Percentiles rank a stretch among this genome's conserved stretches.
These are phyloP conservation scores for Viridothelium virens DNA, from an alignment of 495 filamentous ascomycete genomes.

Conservation along the genomic window DNA sequence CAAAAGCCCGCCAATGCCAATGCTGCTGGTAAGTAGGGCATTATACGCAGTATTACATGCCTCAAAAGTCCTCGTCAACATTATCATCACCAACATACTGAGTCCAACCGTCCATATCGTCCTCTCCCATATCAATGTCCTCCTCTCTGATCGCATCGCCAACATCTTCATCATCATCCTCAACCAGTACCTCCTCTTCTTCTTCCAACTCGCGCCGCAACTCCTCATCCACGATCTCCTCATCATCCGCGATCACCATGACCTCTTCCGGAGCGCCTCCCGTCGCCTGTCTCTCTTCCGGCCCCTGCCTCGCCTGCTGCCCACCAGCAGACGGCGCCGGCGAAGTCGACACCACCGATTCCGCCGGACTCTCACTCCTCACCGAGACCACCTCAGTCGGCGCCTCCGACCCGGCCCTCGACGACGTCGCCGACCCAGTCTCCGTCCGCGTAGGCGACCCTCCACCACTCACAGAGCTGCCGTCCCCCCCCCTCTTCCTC, in stretches of 20 bases:
- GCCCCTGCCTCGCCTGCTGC: background rate
- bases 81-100: background rate
- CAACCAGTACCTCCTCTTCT: conserved; percentile 3
- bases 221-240: conserved; percentile 14
- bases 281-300: conserved; percentile 9
- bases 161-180: conserved; percentile 16
- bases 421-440: background rate
- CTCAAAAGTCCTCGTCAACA: conserved; percentile 3
- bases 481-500: conserved; percentile 5
- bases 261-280: conserved; percentile 8
- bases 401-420: conserved; percentile 11
- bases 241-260: conserved; percentile 11
- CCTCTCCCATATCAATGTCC: conserved; percentile 13
- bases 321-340: conserved; percentile 10
- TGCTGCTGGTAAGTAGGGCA: background rate
- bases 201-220: conserved; percentile 3
- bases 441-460: background rate
- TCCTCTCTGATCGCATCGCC: background rate
- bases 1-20: background rate
- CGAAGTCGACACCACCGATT: background rate
- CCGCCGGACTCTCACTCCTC: background rate
- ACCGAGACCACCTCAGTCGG: conserved; percentile 3
- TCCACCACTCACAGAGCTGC: background rate
- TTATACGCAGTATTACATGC: background rate
- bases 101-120: conserved; percentile 1